A percentile compares a stretch with the other conserved stretches of the same genome.
Evolutionary conservation across 2,329 filamentous ascomycete species (phyloP).

Genomic region (Alternaria sp.): DNA sequence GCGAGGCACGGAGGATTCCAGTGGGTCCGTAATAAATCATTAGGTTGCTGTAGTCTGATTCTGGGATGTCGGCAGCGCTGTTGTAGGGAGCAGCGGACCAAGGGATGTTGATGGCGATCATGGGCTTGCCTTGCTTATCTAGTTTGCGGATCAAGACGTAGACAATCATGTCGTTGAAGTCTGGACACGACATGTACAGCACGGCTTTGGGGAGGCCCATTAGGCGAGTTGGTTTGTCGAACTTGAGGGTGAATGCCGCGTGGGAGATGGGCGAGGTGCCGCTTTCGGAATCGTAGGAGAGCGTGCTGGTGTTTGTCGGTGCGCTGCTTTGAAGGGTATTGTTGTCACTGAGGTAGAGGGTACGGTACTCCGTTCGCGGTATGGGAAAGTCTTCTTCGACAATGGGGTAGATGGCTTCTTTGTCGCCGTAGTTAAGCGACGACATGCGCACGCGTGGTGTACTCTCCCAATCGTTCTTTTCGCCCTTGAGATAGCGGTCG

Average conservation of each 20-base stretch:
- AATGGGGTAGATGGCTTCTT: constrained; percentile 23
- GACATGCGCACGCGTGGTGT: constrained; percentile 58
- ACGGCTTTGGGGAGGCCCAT: constrained; percentile 59
- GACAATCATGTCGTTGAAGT: constrained; percentile 54
- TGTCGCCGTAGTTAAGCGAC: constrained; percentile 37
- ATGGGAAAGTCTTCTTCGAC: constrained; percentile 23
- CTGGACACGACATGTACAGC: constrained; percentile 56
- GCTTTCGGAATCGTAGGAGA: constrained; percentile 17
- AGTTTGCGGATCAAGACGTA: constrained; percentile 27
- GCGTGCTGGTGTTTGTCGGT: not conserved
- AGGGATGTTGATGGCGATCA: constrained; percentile 57
- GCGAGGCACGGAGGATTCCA: constrained; percentile 24
- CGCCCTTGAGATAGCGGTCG: constrained; percentile 56
- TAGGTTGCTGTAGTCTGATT: constrained; percentile 15
- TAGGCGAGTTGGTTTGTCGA: constrained; percentile 51
- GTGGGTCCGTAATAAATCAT: constrained; percentile 17
- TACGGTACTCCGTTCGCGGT: constrained; percentile 23
- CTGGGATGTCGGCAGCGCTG: constrained; percentile 16
- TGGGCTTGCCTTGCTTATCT: constrained; percentile 46
- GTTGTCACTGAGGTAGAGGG: constrained; percentile 16
- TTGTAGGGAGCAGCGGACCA: constrained; percentile 7
- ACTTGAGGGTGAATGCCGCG: constrained; percentile 51
- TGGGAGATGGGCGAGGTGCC: not conserved
- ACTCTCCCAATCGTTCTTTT: constrained; percentile 58
- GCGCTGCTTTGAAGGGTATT: not conserved